Conservation (phyloP, 805 yeast species). For the Myxozyma melibiosi region DNA sequence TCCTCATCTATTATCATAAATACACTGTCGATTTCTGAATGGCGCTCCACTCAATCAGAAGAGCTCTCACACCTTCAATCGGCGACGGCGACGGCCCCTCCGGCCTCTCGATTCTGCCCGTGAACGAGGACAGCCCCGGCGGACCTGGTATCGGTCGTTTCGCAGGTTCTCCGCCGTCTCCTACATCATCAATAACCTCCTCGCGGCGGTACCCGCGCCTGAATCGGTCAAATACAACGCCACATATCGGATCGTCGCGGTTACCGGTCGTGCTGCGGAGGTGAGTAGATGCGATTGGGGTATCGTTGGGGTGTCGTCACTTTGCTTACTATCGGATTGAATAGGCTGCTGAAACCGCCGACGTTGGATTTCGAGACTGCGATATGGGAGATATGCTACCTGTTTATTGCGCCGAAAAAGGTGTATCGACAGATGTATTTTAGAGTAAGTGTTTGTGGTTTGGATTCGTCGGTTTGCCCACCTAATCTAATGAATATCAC, state of each 20-base stretch:
- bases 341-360: conserved; percentile 65
- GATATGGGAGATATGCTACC: conserved; percentile 81
- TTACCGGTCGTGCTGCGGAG: conserved; percentile 29
- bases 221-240: neutral
- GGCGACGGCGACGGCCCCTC: neutral
- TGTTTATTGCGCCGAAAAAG: conserved; percentile 73
- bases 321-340: neutral
- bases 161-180: conserved; percentile 29
- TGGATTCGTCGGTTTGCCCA: neutral
- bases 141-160: conserved; percentile 1
- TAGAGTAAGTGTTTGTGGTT: conserved; percentile 45
- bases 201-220: conserved; percentile 23
- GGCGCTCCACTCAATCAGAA: conserved; percentile 15
- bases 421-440: conserved; percentile 82
- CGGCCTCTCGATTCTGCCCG: conserved; percentile 17
- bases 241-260: conserved; percentile 12
- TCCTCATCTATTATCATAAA: neutral
- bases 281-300: neutral
- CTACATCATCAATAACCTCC: conserved; percentile 26
- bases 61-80: conserved; percentile 19
- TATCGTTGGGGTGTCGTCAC: neutral
- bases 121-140: conserved; percentile 7
- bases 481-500: neutral
- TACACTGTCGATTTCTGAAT: neutral
- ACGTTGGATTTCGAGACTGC: conserved; percentile 92